Evolutionary conservation across 2,329 filamentous ascomycete genomes (phyloP).

Genomic region (Juglanconis sp.): DNA sequence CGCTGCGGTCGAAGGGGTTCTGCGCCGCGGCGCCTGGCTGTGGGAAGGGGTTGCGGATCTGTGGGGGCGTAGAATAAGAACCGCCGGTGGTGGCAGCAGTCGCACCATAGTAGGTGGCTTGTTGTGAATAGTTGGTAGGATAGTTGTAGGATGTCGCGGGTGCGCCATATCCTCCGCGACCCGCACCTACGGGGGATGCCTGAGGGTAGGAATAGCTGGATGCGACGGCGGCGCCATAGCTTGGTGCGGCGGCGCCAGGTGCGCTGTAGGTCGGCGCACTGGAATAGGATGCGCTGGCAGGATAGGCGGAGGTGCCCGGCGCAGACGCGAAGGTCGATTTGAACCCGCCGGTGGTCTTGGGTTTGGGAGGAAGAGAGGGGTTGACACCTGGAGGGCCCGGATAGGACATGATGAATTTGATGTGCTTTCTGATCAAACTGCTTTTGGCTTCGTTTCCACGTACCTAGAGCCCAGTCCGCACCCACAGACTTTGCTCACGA

Average conservation of each 20-base stretch:
- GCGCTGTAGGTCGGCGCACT: conserved; percentile 30
- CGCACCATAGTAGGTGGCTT: conserved; percentile 40
- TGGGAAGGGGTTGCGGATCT: conserved; percentile 80
- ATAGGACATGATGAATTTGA: conserved; percentile 77
- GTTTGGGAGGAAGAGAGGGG: conserved; percentile 73
- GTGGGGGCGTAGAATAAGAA: conserved; percentile 55
- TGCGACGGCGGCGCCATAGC: conserved; percentile 41
- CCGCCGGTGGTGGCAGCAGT: conserved; percentile 23
- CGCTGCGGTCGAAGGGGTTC: conserved; percentile 23
- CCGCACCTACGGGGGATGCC: conserved; percentile 33
- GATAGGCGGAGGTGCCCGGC: conserved; percentile 30
- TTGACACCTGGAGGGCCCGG: conserved; percentile 77
- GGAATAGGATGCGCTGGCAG: conserved; percentile 30
- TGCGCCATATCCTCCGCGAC: conserved; percentile 27
- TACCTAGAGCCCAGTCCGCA: conserved; percentile 46
- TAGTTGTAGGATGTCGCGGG: conserved; percentile 19
- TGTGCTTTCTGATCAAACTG: conserved; percentile 27
- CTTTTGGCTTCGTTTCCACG: conserved; percentile 35
- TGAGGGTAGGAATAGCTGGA: conserved; percentile 25
- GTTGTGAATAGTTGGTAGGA: conserved; percentile 31
- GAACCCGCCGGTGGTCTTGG: conserved; percentile 42
- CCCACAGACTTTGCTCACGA: conserved; percentile 16
- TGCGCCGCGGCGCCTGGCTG: conserved; percentile 45
- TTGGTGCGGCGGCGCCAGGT: conserved; percentile 34
- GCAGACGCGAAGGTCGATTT: conserved; percentile 50